Evolutionary conservation across 176 grass and related monocot genomes (phyloP), one percentile per base, ranked within the genome.

Genomic region (Musa troglodytarum): DNA sequence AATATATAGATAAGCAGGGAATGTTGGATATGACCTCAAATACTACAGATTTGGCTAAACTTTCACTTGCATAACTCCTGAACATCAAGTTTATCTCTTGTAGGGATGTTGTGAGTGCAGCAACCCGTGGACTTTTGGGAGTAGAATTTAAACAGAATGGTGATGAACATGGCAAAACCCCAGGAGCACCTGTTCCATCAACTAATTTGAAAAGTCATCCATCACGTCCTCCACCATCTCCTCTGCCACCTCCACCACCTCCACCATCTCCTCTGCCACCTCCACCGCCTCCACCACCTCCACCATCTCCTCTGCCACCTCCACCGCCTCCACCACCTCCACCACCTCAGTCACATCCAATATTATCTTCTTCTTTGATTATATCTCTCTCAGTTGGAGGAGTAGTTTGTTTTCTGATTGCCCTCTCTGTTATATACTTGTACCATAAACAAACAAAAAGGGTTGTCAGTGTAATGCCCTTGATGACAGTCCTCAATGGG

Each of bases 401-500:
- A 74, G 79, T 17, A 15, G 15, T 87, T 81, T 65, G 59, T 24
- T 9, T 87, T 83, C 68, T 81, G 52, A 54, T 20, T 81, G 86
- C 69, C 65, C 59, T 71, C 5, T 26, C 34, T 52, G 57, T 21
- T 10, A 52, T 82, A 8, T 90, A 88, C 75, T 52, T 86, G 54
- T 22, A 86, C 67, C 78, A 77, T 3, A 72, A 34, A 54, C 86
- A 49, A 50, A 63, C 67, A 52, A 92, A 86, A 21, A 92, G 83
- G 55, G 87, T 88, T 56, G 71, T 68, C 8, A 84, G 63, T 6
- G 55, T 96, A 52, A 63, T 72, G 77, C 93, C 93, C 9, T 96
- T 87, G 89, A 58, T 53, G 63, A 89, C 88, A 11, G 88, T 84
- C 8, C 74, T 89, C 57, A 96, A 82, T 12, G 92, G 89, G 34